Evolutionary conservation across 257 asterid species (phyloP), one percentile per base, ranked within the genome.

Genomic region (Scutellaria baicalensis): DNA sequence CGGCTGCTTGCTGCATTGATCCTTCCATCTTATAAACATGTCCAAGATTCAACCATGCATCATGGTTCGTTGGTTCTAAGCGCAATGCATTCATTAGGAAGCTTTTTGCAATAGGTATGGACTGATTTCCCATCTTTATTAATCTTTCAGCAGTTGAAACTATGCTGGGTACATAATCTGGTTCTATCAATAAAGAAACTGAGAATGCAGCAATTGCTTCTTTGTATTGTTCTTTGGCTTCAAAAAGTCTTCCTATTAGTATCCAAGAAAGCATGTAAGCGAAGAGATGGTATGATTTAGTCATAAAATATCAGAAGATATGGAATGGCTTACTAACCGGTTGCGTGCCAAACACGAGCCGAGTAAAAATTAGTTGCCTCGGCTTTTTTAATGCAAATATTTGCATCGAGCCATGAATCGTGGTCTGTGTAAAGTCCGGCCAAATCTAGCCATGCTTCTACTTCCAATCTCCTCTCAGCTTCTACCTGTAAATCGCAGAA

Each of bases 381-480:
- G 20, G 95, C 93, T 67, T 83, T 88, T 65, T 78, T 68, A 44
- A 90, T 68, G 70, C 98, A 90, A 43, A 84, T 75, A 40, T 83
- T 80, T 9, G 97, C 84, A 61, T 92, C 96, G 12, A 68, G 72
- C 91, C 87, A 88, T 44, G 89, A 72, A 78, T 88, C 83, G 3
- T 84, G 84, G 62, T 77, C 82, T 20, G 88, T 71, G 36, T 92
- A 92, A 48, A 92, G 84, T 52, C 82, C 84, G 20, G 98, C 96
- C 78, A 92, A 86, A 84, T 92, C 98, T 40, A 88, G 73, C 98
- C 98, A 92, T 45, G 93, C 84, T 82, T 90, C 96, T 23, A 72
- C 63, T 71, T 85, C 95, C 77, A 92, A 76, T 52, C 62, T 70
- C 71, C 77, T 82, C 52, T 69, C 80, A 1, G 66, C 74, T 42